Conservation (phyloP, 371 early-diverging fungal genomes). For the Mortierella sp. region DNA sequence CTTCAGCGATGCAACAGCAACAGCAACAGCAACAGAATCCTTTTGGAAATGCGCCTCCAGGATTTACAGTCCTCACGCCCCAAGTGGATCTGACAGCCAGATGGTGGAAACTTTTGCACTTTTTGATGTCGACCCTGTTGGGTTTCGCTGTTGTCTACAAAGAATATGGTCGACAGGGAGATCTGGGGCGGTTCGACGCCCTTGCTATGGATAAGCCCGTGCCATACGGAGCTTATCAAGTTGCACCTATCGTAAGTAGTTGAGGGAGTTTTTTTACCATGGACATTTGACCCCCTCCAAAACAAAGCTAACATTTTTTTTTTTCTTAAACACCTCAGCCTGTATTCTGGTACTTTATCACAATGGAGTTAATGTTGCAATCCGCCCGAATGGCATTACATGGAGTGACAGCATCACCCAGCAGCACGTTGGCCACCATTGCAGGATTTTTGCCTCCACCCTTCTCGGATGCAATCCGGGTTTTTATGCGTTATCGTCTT, state of each 20-base stretch:
- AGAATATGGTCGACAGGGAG: constrained; percentile 58
- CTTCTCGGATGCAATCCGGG: constrained; percentile 60
- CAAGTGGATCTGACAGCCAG: constrained; percentile 53
- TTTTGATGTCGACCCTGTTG: constrained; percentile 60
- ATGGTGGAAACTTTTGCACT: constrained; percentile 70
- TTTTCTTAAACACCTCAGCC: constrained; percentile 50
- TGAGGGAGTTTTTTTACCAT: neutral
- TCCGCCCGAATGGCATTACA: constrained; percentile 66
- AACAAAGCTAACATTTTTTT: no score
- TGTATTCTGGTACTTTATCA: constrained; percentile 75
- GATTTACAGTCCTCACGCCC: constrained; percentile 51
- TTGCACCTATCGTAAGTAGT: constrained; percentile 38
- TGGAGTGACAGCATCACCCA: constrained; percentile 61
- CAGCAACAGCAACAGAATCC: constrained; percentile 26
- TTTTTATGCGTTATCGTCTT: constrained; percentile 70
- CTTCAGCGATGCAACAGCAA: constrained; percentile 53
- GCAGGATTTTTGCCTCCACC: constrained; percentile 68
- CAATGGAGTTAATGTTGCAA: constrained; percentile 67
- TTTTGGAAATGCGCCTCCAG: constrained; percentile 31
- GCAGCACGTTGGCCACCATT: constrained; percentile 59
- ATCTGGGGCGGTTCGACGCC: constrained; percentile 42
- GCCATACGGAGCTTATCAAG: constrained; percentile 53
- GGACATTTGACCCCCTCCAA: no score
- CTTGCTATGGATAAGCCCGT: constrained; percentile 57
- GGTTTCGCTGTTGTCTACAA: constrained; percentile 64